These are phyloP conservation scores for Schizothecium vesticola DNA, from an alignment of 495 filamentous ascomycete genomes.

Conservation along the genomic window DNA sequence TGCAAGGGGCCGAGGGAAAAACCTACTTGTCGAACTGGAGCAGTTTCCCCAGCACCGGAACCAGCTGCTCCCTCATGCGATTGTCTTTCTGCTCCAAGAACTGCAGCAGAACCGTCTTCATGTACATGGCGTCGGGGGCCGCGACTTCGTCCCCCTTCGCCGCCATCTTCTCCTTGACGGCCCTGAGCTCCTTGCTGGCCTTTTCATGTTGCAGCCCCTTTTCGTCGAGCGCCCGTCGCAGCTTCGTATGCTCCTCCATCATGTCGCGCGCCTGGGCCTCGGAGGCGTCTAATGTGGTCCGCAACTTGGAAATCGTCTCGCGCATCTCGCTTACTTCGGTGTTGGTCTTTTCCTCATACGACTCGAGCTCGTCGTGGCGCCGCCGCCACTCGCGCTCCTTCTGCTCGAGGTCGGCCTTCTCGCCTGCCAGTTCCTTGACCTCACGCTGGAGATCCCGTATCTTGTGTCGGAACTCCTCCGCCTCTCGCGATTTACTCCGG, in stretches of 20 bases:
- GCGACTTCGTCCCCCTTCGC: constrained; percentile 20
- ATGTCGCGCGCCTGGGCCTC: constrained; percentile 76
- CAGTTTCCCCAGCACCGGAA: constrained; percentile 86
- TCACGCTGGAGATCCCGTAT: constrained; percentile 77
- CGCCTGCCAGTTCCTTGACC: constrained; percentile 61
- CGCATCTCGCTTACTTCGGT: constrained; percentile 71
- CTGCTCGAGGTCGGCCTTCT: constrained; percentile 61
- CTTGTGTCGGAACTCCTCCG: constrained; percentile 76
- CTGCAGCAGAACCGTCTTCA: constrained; percentile 93
- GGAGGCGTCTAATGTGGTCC: constrained; percentile 75
- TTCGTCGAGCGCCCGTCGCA: constrained; percentile 72
- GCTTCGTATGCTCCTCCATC: constrained; percentile 73
- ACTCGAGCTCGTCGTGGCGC: constrained; percentile 69
- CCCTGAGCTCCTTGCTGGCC: constrained; percentile 60
- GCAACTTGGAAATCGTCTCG: constrained; percentile 69
- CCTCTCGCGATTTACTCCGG: constrained; percentile 69
- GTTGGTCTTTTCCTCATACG: constrained; percentile 56
- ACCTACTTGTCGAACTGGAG: constrained; percentile 86
- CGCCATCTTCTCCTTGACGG: constrained; percentile 32
- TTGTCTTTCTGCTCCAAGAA: constrained; percentile 94
- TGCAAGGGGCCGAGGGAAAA: not conserved
- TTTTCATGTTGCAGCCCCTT: constrained; percentile 70
- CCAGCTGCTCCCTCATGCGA: constrained; percentile 79
- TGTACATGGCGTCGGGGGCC: constrained; percentile 72
- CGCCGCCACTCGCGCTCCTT: constrained; percentile 62